These are phyloP conservation scores for Lentinula novae-zelandiae DNA, from an alignment of 1,284 basidiomycete species.

Conservation along the genomic window DNA sequence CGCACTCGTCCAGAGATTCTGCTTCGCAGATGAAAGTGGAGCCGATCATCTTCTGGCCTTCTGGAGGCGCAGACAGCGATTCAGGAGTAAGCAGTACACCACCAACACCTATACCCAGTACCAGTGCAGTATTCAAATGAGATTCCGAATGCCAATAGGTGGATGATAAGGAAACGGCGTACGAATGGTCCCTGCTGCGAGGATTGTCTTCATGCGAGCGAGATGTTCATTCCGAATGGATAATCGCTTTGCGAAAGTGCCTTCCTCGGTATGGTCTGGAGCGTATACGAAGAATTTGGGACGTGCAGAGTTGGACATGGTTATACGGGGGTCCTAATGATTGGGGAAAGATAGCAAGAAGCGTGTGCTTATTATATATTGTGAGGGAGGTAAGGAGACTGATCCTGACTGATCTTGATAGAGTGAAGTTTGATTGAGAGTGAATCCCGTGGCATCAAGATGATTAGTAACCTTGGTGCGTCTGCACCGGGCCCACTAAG, in stretches of 20 bases:
- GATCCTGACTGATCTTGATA: too few relatives aligned
- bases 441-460: not conserved
- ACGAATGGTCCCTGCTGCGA: conserved; percentile 42
- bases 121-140: not conserved
- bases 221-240: conserved; percentile 45
- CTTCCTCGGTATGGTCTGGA: conserved; percentile 37
- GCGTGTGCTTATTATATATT: not conserved
- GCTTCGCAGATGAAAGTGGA: conserved; percentile 39
- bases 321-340: not conserved
- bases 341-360: not conserved
- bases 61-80: conserved; percentile 29
- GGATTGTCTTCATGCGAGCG: conserved; percentile 34
- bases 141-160: not conserved
- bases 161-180: conserved; percentile 16
- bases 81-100: conserved; percentile 36
- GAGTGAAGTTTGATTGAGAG: not conserved
- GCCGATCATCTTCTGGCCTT: conserved; percentile 38
- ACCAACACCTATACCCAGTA: conserved; percentile 28
- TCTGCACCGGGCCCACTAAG: too few relatives aligned
- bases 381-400: not conserved
- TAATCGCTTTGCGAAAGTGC: conserved; percentile 42
- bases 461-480: not conserved
- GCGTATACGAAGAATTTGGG: conserved; percentile 25
- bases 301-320: conserved; percentile 6
- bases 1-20: conserved; percentile 35